Evolutionary conservation across 2,329 filamentous ascomycete species (phyloP).

Genomic region (Grosmannia serpens): DNA sequence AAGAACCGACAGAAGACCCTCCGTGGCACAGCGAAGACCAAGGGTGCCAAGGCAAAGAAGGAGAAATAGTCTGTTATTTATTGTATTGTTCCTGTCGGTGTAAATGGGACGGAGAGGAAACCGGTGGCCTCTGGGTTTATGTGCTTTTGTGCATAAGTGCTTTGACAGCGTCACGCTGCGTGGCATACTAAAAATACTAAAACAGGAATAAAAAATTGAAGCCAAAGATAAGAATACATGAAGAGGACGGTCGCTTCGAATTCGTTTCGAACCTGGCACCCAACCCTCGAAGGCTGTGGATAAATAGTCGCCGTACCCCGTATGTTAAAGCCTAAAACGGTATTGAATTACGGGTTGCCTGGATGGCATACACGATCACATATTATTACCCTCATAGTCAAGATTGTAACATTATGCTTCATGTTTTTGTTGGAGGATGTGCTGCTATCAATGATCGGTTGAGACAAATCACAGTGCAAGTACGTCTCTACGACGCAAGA

Average conservation of each 20-base stretch:
- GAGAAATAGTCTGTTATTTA: constrained; percentile 55
- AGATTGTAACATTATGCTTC: neutral
- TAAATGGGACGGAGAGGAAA: neutral
- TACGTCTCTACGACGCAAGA: constrained; percentile 22
- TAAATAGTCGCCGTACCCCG: no score
- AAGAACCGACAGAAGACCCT: constrained; percentile 99
- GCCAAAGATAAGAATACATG: neutral
- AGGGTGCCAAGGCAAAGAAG: constrained; percentile 92
- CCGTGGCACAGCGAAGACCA: constrained; percentile 95
- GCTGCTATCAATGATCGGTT: constrained; percentile 21
- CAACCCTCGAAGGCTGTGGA: no score
- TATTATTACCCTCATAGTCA: neutral
- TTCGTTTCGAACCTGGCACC: neutral
- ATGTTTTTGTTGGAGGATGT: neutral
- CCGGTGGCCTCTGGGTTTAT: constrained; percentile 1
- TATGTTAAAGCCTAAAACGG: no score
- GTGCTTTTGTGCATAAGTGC: constrained; percentile 1
- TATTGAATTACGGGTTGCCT: no score
- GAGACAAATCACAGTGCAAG: constrained; percentile 27
- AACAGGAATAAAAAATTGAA: constrained; percentile 5
- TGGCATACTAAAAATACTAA: constrained; percentile 2
- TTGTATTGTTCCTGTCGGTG: neutral
- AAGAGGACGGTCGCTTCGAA: neutral
- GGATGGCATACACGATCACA: no score
- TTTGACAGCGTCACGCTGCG: neutral